Evolutionary conservation across 805 yeast genomes (phyloP).

Genomic region (Clavispora santaluciae): DNA sequence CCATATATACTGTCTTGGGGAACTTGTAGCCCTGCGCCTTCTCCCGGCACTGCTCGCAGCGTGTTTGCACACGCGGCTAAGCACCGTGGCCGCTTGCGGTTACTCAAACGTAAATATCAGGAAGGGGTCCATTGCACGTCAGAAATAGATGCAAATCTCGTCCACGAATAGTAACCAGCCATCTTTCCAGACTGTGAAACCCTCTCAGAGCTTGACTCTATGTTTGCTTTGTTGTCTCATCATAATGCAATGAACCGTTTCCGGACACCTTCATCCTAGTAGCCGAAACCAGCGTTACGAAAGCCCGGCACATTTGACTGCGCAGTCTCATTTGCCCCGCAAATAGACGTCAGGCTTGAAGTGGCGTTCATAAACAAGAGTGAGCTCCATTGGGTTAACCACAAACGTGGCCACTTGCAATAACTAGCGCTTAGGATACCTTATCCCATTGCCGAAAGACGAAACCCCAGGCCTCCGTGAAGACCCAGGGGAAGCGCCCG

Average conservation of each 20-base stretch:
- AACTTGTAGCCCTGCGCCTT: too few species aligned
- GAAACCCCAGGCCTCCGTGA: conserved; percentile 10
- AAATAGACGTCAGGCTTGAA: conserved; percentile 21
- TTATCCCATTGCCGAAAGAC: conserved; percentile 58
- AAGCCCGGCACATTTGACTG: conserved; percentile 67
- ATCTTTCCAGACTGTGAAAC: conserved; percentile 45
- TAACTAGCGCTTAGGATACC: conserved; percentile 66
- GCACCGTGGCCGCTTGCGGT: neutral
- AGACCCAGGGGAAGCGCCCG: conserved; percentile 10
- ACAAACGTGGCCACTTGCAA: conserved; percentile 51
- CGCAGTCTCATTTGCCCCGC: conserved; percentile 35
- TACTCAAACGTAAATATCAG: conserved; percentile 8
- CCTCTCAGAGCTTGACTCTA: conserved; percentile 89
- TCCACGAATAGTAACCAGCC: conserved; percentile 44
- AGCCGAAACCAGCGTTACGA: conserved; percentile 18
- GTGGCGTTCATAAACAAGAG: conserved; percentile 64
- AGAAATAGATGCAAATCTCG: conserved; percentile 61
- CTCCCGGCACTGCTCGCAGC: too few species aligned
- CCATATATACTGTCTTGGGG: conserved; percentile 1
- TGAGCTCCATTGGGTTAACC: conserved; percentile 83
- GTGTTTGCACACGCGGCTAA: too few species aligned
- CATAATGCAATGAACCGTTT: conserved; percentile 33
- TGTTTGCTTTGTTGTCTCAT: conserved; percentile 75
- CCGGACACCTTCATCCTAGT: conserved; percentile 14
- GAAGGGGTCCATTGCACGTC: conserved; percentile 14